Conservation (phyloP, 352 stramenopile species). For the Pythium brachiatum region DNA sequence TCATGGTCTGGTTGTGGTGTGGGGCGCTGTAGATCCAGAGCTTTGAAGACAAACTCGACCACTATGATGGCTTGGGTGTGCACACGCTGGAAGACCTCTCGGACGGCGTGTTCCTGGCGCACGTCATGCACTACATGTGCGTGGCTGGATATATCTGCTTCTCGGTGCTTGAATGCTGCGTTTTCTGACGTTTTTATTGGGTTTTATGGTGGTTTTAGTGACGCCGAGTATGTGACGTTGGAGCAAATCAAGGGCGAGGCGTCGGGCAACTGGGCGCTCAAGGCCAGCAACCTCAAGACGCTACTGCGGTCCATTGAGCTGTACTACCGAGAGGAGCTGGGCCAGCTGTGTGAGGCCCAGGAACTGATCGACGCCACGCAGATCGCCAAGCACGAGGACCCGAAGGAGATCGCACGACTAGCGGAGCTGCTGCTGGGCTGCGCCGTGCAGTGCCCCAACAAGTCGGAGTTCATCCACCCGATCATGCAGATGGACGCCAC, state of each 20-base stretch:
- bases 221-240: conserved; percentile 75
- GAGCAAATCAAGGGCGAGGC: conserved; percentile 68
- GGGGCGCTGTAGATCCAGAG: conserved; percentile 53
- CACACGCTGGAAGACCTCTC: conserved; percentile 53
- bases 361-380: conserved; percentile 67
- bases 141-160: conserved; percentile 6
- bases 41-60: conserved; percentile 57
- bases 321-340: conserved; percentile 82
- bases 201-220: conserved; percentile 31
- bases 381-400: conserved; percentile 70
- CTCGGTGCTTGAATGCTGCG: too few species aligned
- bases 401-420: conserved; percentile 66
- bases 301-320: conserved; percentile 71
- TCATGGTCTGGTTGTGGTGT: neutral
- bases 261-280: conserved; percentile 67
- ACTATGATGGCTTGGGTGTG: conserved; percentile 35
- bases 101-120: conserved; percentile 79
- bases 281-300: conserved; percentile 79
- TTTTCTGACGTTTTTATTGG: neutral
- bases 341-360: conserved; percentile 62
- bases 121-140: conserved; percentile 87
- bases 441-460: conserved; percentile 74
- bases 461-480: conserved; percentile 81
- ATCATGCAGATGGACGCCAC: conserved; percentile 82
- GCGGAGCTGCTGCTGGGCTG: conserved; percentile 73